Conservation (phyloP, 75 land plant species). For the Sequoia sempervirens region DNA sequence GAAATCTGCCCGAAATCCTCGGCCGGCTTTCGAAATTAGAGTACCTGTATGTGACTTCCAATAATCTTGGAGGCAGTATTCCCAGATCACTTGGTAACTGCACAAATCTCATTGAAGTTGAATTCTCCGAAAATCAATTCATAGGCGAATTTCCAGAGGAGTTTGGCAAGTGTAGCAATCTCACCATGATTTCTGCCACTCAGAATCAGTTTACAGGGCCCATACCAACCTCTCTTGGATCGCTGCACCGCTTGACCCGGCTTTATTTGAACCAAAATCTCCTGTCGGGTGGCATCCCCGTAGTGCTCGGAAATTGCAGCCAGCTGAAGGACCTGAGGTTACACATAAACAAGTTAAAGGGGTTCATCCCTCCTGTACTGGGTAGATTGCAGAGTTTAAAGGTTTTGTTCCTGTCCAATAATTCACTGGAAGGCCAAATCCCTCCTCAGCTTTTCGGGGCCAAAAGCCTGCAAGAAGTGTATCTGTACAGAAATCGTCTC, state of each 20-base stretch:
- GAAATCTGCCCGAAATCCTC: constrained; percentile 33
- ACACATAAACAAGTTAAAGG: constrained; percentile 39
- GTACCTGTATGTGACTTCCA: constrained; percentile 26
- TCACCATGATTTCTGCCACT: constrained; percentile 27
- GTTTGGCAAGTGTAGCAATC: constrained; percentile 50
- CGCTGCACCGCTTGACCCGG: constrained; percentile 22
- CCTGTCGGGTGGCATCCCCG: constrained; percentile 58
- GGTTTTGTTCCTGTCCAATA: constrained; percentile 31
- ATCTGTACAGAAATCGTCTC: constrained; percentile 51
- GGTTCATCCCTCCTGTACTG: constrained; percentile 48
- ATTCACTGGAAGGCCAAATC: constrained; percentile 44
- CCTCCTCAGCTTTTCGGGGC: constrained; percentile 44
- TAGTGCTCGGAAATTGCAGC: constrained; percentile 45
- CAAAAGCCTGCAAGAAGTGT: constrained; percentile 20
- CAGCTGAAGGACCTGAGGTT: constrained; percentile 27
- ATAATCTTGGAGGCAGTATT: constrained; percentile 32
- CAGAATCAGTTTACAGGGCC: constrained; percentile 37
- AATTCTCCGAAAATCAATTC: constrained; percentile 37
- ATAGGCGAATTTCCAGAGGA: constrained; percentile 43
- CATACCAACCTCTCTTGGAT: constrained; percentile 63
- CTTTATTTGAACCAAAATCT: constrained; percentile 46
- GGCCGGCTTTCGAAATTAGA: constrained; percentile 23
- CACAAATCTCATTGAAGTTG: constrained; percentile 15
- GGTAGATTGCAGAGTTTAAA: constrained; percentile 27
- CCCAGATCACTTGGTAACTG: constrained; percentile 18